These are phyloP conservation scores for Clarireedia paspali DNA, from an alignment of 2,329 filamentous ascomycete species.

Conservation along the genomic window DNA sequence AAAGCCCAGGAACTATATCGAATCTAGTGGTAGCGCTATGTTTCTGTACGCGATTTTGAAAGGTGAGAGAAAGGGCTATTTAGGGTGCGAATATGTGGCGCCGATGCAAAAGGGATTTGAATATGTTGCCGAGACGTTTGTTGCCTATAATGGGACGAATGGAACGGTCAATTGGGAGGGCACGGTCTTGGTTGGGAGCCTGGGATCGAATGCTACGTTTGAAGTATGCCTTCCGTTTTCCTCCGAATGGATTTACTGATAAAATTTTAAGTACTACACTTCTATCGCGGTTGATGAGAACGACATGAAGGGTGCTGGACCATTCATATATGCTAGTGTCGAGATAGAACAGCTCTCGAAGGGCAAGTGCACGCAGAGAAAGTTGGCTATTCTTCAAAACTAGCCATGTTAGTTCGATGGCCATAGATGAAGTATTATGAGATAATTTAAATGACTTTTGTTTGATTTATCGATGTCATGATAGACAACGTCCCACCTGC, in stretches of 20 bases:
- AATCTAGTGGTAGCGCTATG: slow-evolving; percentile 1
- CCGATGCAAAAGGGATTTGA: slow-evolving; percentile 17
- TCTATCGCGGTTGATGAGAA: slow-evolving; percentile 14
- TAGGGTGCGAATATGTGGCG: slow-evolving; percentile 9
- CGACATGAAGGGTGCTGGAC: slow-evolving; percentile 22
- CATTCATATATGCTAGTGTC: slow-evolving; percentile 20
- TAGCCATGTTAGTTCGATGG: too few relatives aligned
- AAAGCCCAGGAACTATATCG: slow-evolving; percentile 2
- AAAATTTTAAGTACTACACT: slow-evolving; percentile 20
- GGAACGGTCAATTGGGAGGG: slow-evolving; percentile 20
- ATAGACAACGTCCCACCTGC: too few relatives aligned
- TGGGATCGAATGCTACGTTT: slow-evolving; percentile 17
- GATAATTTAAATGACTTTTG: too few relatives aligned
- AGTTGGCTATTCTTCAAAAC: too few relatives aligned
- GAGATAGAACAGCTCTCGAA: slow-evolving; percentile 14
- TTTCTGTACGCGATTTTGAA: slow-evolving; percentile 3
- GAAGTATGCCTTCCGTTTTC: slow-evolving; percentile 14
- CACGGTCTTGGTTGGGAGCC: slow-evolving; percentile 19
- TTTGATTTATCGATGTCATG: too few relatives aligned
- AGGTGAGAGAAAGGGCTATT: slow-evolving; percentile 1
- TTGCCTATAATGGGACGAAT: slow-evolving; percentile 7
- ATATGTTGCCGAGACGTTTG: slow-evolving; percentile 17
- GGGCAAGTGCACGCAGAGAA: background rate
- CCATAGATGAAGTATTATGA: too few relatives aligned
- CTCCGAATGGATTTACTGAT: background rate